Base-by-base conservation (phyloP, 306 rosid genomes). In the Sicyos edulis region DNA sequence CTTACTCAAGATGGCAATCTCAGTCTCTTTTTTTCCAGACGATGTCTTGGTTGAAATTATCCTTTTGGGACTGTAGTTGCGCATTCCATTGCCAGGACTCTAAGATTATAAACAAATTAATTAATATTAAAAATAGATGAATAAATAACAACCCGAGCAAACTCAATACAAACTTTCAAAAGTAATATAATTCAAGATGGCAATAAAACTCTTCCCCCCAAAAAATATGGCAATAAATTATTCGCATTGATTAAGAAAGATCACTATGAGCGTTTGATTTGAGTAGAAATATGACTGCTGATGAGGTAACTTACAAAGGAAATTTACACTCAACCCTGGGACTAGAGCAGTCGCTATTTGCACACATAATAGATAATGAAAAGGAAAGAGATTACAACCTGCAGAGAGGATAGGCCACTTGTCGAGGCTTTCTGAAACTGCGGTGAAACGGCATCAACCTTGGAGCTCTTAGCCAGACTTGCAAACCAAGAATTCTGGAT, bases 51-150 rank as follows among this genome's bases (percentile, higher is more conserved):
- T 56, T 52, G 49, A 69, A 74, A 78, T 79, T 74, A 58, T 77
- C 74, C 76, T 67, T 61, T 75, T 70, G 76, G 84, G 82, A 65
- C 85, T 80, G 75, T 53, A 71, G 50, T 72, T 71, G 13, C 19
- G 64, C 57, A 71, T 77, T 76, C 67, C 80, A 68, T 45, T 72
- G 40, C 76, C 34, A 37, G 79, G 72, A 79, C 83, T 78, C 61
- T 52, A 74, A 76, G 56, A 44, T 71, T 77, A 42, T 72, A 19
- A 66, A 61, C 5, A 0, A 22, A 58, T 22, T 11, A 26, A 59
- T 24, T 22, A 20, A 22, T n/a, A n/a, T n/a, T n/a, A n/a, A n/a
- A n/a, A n/a, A n/a, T n/a, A n/a, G n/a, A n/a, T n/a, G n/a, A n/a
- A n/a, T 37, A 2, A 57, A 72, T 32, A 74, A 55, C 22, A 32